These are phyloP conservation scores for Linderniella brevidens DNA, from an alignment of 257 asterid species.

Conservation along the genomic window DNA sequence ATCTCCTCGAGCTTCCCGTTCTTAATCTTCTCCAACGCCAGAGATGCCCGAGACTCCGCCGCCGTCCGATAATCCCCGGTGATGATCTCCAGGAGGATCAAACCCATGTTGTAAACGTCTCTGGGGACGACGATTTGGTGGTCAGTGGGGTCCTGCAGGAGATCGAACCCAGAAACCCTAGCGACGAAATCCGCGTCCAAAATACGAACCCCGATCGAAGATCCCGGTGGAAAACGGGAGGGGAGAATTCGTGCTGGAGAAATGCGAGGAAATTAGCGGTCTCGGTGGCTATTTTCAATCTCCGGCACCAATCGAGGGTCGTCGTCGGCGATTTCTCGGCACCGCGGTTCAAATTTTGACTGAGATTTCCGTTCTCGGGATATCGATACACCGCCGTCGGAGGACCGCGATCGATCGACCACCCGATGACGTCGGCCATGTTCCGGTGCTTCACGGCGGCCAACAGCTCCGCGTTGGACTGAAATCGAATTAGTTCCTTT, in stretches of 20 bases:
- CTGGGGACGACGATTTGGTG: slow-evolving; percentile 2
- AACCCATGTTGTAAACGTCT: slow-evolving; percentile 40
- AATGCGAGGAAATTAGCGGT: slow-evolving; percentile 41
- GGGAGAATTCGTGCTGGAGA: slow-evolving; percentile 40
- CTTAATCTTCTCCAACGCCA: slow-evolving; percentile 36
- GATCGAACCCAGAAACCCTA: slow-evolving; percentile 33
- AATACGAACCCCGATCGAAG: slow-evolving; percentile 36
- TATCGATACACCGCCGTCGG: slow-evolving; percentile 34
- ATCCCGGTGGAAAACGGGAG: slow-evolving; percentile 38
- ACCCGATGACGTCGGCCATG: slow-evolving; percentile 38
- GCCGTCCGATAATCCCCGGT: slow-evolving; percentile 21
- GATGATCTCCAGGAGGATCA: slow-evolving; percentile 36
- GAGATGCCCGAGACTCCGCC: slow-evolving; percentile 13
- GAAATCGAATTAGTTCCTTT: slow-evolving; percentile 18
- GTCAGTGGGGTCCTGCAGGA: slow-evolving; percentile 1
- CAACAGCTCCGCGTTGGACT: slow-evolving; percentile 28
- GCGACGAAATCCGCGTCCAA: slow-evolving; percentile 29
- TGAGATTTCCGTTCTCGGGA: slow-evolving; percentile 31
- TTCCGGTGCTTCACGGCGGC: slow-evolving; percentile 34
- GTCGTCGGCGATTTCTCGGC: too few relatives aligned
- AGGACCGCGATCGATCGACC: slow-evolving; percentile 27
- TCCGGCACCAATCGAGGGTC: slow-evolving; percentile 42
- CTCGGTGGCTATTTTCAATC: slow-evolving; percentile 33
- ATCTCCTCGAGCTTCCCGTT: slow-evolving; percentile 54
- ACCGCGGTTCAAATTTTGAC: slow-evolving; percentile 21